A percentile compares a stretch with the other conserved stretches of the same genome.
phyloP scores from a whole-genome alignment of 75 land plant species.

The Pinus albicaulis region DNA sequence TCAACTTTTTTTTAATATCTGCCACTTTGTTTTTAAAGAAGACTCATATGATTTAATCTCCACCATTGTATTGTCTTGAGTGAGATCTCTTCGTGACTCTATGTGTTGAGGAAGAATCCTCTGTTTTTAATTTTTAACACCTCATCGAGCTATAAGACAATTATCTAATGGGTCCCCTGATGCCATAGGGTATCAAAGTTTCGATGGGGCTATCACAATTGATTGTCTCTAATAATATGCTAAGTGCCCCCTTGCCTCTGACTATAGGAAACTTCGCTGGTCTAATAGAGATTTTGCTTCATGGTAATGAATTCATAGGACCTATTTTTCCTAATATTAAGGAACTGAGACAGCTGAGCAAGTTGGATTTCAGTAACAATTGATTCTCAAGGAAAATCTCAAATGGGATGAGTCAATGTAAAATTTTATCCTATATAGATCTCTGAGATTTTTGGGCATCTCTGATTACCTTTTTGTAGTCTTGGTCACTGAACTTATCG shows the following conservation, averaged over 20 bases:
- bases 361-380: conserved; percentile 27
- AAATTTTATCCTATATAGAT: conserved; percentile 39
- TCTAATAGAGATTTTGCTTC: conserved; percentile 28
- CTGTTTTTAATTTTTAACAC: no score
- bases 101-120: no score
- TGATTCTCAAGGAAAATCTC: conserved; percentile 38
- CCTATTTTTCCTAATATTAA: conserved; percentile 27
- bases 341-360: conserved; percentile 20
- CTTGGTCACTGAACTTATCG: background rate
- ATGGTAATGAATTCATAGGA: conserved; percentile 26
- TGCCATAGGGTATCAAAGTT: conserved; percentile 15
- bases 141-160: conserved; percentile 55
- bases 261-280: conserved; percentile 24
- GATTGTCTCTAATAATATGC: conserved; percentile 37
- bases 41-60: no score
- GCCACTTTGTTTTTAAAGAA: no score
- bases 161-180: conserved; percentile 63
- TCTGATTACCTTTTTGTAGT: background rate
- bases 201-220: conserved; percentile 50
- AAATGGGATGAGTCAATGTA: conserved; percentile 38
- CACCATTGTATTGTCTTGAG: no score
- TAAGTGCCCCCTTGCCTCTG: conserved; percentile 8
- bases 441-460: conserved; percentile 10
- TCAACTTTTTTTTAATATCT: no score
- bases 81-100: no score